phyloP scores from a whole-genome alignment of 164 flowering plant genomes.

The Nymphaea thermarum region DNA sequence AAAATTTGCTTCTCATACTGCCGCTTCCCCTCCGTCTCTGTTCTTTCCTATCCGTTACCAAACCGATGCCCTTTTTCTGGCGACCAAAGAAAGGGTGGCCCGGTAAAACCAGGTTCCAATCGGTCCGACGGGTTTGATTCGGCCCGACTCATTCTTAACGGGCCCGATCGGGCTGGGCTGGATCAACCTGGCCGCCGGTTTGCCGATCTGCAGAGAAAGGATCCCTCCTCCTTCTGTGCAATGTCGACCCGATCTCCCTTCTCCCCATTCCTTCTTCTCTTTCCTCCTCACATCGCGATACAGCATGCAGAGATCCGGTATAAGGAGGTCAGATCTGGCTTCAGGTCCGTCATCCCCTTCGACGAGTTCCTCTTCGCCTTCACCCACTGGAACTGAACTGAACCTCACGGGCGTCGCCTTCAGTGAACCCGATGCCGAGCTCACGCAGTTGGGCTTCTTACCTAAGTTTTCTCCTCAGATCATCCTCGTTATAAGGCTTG shows the following conservation, averaged over 20 bases:
- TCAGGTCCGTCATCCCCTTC: slow-evolving; percentile 67
- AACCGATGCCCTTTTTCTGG: neutral
- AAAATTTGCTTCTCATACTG: no score
- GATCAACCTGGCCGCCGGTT: neutral
- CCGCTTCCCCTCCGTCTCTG: neutral
- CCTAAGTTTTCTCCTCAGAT: no score
- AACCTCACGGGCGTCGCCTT: slow-evolving; percentile 41
- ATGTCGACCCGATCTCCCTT: neutral
- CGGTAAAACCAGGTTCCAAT: no score
- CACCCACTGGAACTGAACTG: slow-evolving; percentile 69
- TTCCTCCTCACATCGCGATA: slow-evolving; percentile 13
- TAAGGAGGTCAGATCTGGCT: slow-evolving; percentile 51
- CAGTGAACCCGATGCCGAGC: slow-evolving; percentile 34
- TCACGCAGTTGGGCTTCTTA: slow-evolving; percentile 68
- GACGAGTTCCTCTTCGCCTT: slow-evolving; percentile 92
- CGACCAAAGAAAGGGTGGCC: neutral
- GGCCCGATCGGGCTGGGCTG: no score
- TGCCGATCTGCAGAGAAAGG: neutral
- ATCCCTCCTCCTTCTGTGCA: neutral
- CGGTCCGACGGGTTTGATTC: no score
- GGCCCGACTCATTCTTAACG: no score
- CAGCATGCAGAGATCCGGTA: slow-evolving; percentile 51
- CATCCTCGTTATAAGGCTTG: no score
- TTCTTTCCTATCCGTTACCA: neutral
- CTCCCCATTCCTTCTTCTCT: slow-evolving; percentile 12